Base-by-base conservation (phyloP, 108 stramenopile species). In the Cylindrotheca fusiformis region DNA sequence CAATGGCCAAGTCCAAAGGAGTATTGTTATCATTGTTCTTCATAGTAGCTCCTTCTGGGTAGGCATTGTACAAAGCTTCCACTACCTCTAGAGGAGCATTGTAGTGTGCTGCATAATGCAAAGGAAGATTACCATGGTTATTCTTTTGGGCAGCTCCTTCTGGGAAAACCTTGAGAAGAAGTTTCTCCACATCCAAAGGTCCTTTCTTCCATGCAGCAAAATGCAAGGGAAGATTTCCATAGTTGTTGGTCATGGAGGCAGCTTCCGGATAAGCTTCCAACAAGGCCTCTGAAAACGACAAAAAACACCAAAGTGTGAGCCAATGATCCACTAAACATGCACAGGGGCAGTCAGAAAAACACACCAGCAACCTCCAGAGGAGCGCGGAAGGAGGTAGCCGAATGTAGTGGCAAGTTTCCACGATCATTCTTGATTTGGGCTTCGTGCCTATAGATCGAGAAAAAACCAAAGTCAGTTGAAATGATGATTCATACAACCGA, bases 161-260 rank as follows among this genome's bases (percentile, higher is more conserved):
- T 29, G 92, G 92, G 50, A 75, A 90, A 29, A 88, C 62, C 59
- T 86, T 84, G 48, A 93, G 62, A 21, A 93, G 52, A 3, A 93
- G 75, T 44, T 80, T 74, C 74, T 87, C 86, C 36, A 82, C 83
- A 56, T 93, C 92, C 26, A 93, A 65, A 2, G 92, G 92, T 55
- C 88, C 92, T 65, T 93, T 90, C 67, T 90, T 90, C 92, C 88
- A 90, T 1, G 92, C 92, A 20, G 92, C 88, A 26, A 79, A 90
- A 84, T 73, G 89, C 75, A 59, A 81, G 25, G 92, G 86, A 8
- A 93, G 75, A 48, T 93, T 93, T 17, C 92, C 92, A 62, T 90
- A 90, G 58, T 90, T 90, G 81, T 93, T 93, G 28, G 92, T 90
- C 30, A 85, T 76, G 44, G 78, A 75, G 23, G 92, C 92, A 24